Conservation (phyloP, 1,284 basidiomycete species). For the Inonotus obliquus region DNA sequence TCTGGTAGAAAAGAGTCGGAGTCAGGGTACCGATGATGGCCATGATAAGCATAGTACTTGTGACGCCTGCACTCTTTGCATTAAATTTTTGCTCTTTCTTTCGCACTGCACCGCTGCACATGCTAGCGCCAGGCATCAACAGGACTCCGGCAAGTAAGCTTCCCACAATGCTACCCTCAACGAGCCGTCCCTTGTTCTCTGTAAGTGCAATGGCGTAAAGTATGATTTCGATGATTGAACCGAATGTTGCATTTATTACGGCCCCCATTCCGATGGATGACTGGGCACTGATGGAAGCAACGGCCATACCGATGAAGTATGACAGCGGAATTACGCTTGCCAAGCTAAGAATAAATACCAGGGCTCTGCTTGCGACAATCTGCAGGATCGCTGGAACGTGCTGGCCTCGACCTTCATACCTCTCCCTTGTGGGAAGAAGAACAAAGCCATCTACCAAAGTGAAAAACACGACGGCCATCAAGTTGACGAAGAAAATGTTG, state of each 20-base stretch:
- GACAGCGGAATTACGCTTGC: slow-evolving; percentile 94
- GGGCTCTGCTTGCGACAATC: slow-evolving; percentile 66
- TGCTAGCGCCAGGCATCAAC: slow-evolving; percentile 95
- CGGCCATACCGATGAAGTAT: slow-evolving; percentile 99
- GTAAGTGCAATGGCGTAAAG: slow-evolving; percentile 89
- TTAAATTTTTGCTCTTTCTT: slow-evolving; percentile 98
- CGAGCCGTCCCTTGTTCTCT: slow-evolving; percentile 87
- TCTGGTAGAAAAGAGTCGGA: slow-evolving; percentile 98
- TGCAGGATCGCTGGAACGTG: slow-evolving; percentile 65
- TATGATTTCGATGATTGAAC: slow-evolving; percentile 96
- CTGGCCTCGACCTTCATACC: slow-evolving; percentile 42
- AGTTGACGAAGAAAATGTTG: slow-evolving; percentile 98
- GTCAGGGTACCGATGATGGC: slow-evolving; percentile 96
- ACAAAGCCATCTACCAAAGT: slow-evolving; percentile 92
- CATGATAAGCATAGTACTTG: slow-evolving; percentile 99
- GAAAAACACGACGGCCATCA: slow-evolving; percentile 91
- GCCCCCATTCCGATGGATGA: slow-evolving; percentile 99
- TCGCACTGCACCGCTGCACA: slow-evolving; percentile 91
- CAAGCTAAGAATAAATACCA: slow-evolving; percentile 86
- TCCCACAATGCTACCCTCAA: slow-evolving; percentile 96
- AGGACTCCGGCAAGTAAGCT: slow-evolving; percentile 92
- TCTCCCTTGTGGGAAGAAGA: slow-evolving; percentile 69
- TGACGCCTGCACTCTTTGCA: slow-evolving; percentile 96
- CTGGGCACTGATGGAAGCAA: slow-evolving; percentile 97
- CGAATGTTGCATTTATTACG: slow-evolving; percentile 99